These are phyloP conservation scores for Sphagnum fallax DNA, from an alignment of 228 moss, liverwort and hornwort genomes.

Conservation along the genomic window DNA sequence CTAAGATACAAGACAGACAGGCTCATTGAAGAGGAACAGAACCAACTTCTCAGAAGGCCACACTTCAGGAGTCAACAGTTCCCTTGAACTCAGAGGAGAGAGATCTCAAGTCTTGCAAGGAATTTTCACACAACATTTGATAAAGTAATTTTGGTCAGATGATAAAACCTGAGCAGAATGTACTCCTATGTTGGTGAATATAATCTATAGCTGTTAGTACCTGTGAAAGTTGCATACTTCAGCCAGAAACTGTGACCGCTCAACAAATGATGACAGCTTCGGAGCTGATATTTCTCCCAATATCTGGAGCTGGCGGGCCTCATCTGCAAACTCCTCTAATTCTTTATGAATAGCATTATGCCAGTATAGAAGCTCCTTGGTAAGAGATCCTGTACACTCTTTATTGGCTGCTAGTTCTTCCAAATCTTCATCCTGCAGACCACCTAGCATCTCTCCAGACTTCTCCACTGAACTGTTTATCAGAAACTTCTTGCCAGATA, in stretches of 20 bases:
- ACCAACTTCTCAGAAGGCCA: too few relatives aligned
- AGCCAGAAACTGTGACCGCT: slow-evolving; percentile 82
- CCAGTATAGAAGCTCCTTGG: slow-evolving; percentile 93
- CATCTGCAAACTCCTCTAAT: slow-evolving; percentile 72
- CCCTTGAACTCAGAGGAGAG: too few relatives aligned
- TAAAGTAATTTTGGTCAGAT: too few relatives aligned
- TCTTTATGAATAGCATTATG: slow-evolving; percentile 92
- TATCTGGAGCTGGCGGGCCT: slow-evolving; percentile 65
- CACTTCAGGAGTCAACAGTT: too few relatives aligned
- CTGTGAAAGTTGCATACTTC: slow-evolving; percentile 98
- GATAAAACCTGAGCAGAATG: too few relatives aligned
- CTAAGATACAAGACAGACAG: too few relatives aligned
- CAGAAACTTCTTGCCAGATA: not conserved
- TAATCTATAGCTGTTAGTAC: slow-evolving; percentile 8
- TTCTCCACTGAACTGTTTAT: slow-evolving; percentile 17
- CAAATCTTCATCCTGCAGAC: slow-evolving; percentile 40
- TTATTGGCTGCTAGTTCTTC: slow-evolving; percentile 26
- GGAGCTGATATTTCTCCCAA: slow-evolving; percentile 50
- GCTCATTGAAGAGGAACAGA: too few relatives aligned
- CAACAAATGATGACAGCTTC: slow-evolving; percentile 74
- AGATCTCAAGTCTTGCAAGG: too few relatives aligned
- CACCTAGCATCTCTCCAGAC: slow-evolving; percentile 11
- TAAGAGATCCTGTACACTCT: slow-evolving; percentile 46
- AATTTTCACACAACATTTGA: too few relatives aligned
- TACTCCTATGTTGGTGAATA: too few relatives aligned